These are phyloP conservation scores for Phoma sp. DNA, from an alignment of 2,329 filamentous ascomycete species.

Conservation along the genomic window DNA sequence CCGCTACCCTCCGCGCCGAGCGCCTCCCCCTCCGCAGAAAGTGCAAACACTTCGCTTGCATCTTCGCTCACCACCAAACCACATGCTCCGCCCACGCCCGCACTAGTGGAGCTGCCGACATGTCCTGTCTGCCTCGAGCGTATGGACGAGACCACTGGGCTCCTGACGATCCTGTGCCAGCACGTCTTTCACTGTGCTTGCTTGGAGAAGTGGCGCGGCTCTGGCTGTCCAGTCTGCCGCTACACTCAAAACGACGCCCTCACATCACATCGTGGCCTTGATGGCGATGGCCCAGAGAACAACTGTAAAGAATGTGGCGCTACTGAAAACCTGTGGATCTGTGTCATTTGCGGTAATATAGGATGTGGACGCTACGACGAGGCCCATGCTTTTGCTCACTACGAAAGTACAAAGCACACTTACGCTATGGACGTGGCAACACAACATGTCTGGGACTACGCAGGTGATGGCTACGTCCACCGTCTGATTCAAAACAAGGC, in stretches of 20 bases:
- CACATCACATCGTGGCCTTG: constrained; percentile 31
- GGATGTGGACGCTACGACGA: constrained; percentile 95
- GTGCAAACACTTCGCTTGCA: constrained; percentile 28
- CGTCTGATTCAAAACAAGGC: constrained; percentile 92
- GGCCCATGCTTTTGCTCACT: constrained; percentile 92
- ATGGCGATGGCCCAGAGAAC: constrained; percentile 62
- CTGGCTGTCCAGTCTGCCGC: constrained; percentile 91
- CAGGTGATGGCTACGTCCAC: constrained; percentile 94
- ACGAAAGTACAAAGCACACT: constrained; percentile 85
- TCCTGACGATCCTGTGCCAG: constrained; percentile 95
- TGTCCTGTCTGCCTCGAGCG: constrained; percentile 96
- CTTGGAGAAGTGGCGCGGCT: constrained; percentile 93
- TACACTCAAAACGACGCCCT: constrained; percentile 73
- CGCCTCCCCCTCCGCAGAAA: constrained; percentile 43
- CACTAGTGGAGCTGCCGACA: constrained; percentile 88
- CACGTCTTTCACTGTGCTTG: constrained; percentile 98
- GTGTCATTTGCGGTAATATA: constrained; percentile 88
- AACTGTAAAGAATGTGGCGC: constrained; percentile 84
- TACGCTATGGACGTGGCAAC: constrained; percentile 93
- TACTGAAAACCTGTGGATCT: constrained; percentile 88
- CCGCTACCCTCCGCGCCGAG: constrained; percentile 38
- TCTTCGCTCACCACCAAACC: constrained; percentile 65
- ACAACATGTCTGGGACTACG: constrained; percentile 98
- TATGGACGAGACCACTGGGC: constrained; percentile 96
- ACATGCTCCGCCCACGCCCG: constrained; percentile 77